phyloP scores from a whole-genome alignment of 306 rosid genomes.

The Lathyrus oleraceus region DNA sequence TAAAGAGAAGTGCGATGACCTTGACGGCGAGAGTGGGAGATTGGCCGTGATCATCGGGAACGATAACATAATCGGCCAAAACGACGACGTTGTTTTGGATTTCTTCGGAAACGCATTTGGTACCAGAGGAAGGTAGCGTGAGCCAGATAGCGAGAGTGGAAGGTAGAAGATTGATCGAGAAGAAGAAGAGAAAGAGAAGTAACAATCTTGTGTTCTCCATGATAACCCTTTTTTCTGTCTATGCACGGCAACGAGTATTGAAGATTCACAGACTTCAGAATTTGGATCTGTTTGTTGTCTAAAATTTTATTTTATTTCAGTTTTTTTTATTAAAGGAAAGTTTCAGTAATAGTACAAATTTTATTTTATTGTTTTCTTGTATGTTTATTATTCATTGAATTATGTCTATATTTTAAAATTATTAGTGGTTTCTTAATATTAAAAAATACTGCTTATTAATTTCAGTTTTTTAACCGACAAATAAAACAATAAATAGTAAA shows the following conservation, averaged over 20 bases:
- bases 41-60: slow-evolving; percentile 50
- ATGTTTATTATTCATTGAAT: no score
- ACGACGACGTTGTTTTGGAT: slow-evolving; percentile 88
- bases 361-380: no score
- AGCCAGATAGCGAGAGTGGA: slow-evolving; percentile 55
- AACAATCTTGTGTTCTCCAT: slow-evolving; percentile 36
- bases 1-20: slow-evolving; percentile 31
- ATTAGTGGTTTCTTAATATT: no score
- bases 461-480: no score
- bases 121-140: slow-evolving; percentile 58
- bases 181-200: slow-evolving; percentile 26
- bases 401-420: no score
- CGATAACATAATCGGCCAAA: slow-evolving; percentile 76
- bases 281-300: background rate
- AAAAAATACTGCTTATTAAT: no score
- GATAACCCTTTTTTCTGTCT: slow-evolving; percentile 14
- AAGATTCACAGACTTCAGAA: background rate
- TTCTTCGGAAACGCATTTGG: slow-evolving; percentile 97
- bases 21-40: slow-evolving; percentile 68
- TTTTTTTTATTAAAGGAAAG: background rate
- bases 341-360: no score
- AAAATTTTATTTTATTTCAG: background rate
- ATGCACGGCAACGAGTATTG: background rate
- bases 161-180: slow-evolving; percentile 30
- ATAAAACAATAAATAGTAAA: no score